Conservation (phyloP, 2,329 filamentous ascomycete genomes). For the Davidsoniella eucalypti region DNA sequence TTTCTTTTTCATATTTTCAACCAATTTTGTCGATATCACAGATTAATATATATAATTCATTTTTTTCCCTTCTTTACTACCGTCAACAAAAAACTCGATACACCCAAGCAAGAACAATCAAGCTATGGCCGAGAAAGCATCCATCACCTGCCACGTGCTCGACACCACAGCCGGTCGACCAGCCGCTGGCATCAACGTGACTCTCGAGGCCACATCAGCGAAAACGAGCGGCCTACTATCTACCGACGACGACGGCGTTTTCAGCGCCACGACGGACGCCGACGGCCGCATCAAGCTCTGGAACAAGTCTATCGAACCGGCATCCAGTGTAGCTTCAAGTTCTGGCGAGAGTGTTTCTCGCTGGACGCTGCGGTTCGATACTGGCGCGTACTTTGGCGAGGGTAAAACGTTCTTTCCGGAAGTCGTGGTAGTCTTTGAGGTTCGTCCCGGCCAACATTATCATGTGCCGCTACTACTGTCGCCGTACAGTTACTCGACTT, state of each 20-base stretch:
- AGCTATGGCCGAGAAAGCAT: conserved; percentile 29
- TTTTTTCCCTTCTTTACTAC: not conserved
- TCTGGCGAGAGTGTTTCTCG: conserved; percentile 24
- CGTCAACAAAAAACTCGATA: not conserved
- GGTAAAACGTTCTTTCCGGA: conserved; percentile 46
- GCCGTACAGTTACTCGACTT: conserved; percentile 69
- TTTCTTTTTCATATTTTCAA: not conserved
- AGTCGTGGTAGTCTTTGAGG: conserved; percentile 36
- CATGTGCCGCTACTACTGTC: conserved; percentile 65
- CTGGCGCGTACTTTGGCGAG: conserved; percentile 51
- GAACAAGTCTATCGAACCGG: conserved; percentile 18
- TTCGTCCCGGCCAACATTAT: conserved; percentile 47
- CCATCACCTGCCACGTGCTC: conserved; percentile 76
- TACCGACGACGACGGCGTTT: conserved; percentile 21
- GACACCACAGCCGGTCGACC: conserved; percentile 63
- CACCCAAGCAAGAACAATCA: conserved; percentile 1
- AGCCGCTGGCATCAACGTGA: conserved; percentile 48
- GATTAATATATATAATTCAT: not conserved
- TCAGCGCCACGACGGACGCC: conserved; percentile 53
- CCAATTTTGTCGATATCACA: not conserved
- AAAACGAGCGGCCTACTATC: not conserved
- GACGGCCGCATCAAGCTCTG: conserved; percentile 61
- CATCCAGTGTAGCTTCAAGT: not conserved
- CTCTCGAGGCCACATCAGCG: conserved; percentile 33
- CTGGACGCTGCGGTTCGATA: conserved; percentile 60